Conservation (phyloP, 2,329 filamentous ascomycete genomes). For the Aspergillus ibericus region DNA sequence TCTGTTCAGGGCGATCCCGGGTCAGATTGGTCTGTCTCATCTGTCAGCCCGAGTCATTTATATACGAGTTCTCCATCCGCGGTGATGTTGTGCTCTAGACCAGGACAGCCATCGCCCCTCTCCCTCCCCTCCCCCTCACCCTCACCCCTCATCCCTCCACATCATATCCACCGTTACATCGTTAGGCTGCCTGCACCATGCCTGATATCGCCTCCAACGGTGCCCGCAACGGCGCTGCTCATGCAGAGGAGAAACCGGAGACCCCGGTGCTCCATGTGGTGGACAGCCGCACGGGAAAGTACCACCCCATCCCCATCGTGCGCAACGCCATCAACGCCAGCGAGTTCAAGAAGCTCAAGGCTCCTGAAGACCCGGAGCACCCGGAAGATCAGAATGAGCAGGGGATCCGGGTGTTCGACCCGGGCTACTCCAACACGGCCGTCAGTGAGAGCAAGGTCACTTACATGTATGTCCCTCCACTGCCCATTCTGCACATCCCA, state of each 20-base stretch:
- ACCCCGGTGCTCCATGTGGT: conserved; percentile 36
- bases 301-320: background rate
- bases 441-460: background rate
- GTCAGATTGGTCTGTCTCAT: background rate
- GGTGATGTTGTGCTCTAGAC: background rate
- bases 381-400: background rate
- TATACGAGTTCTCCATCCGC: background rate
- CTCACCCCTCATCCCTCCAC: too few species aligned
- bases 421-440: background rate
- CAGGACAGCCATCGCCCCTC: too few species aligned
- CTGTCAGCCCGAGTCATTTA: background rate
- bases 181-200: background rate
- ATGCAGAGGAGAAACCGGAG: background rate
- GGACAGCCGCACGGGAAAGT: background rate
- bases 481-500: background rate
- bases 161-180: background rate
- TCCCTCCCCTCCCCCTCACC: background rate
- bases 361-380: background rate
- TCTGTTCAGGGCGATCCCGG: background rate
- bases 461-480: background rate
- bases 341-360: background rate
- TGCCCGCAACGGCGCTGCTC: background rate
- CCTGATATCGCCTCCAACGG: background rate
- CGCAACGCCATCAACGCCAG: conserved; percentile 4
- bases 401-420: background rate